Evolutionary conservation across 257 asterid species (phyloP), one percentile per base, ranked within the genome.

Genomic region (Scutellaria galericulata): DNA sequence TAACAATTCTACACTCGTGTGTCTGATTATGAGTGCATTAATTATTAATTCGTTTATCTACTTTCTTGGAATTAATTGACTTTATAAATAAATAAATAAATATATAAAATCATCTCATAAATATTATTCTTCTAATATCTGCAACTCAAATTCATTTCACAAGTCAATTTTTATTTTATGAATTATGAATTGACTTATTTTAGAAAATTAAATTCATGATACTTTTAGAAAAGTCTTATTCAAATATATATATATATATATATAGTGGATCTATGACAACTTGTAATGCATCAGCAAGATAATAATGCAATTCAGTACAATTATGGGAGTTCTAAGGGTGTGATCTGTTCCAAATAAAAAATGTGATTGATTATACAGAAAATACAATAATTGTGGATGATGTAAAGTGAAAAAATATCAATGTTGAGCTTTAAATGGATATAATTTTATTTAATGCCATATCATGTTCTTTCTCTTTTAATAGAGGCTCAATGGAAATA

Each of bases 221-320:
- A 18, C 18, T 0, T 18, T 18, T 18, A 18, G 18, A 18, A 18
- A 18, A 18, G 18, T 18, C 18, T 18, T 18, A 18, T 18, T 18
- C 18, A 18, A 18, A 18, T 18, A 18, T 18, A 0, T 18, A 18
- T 18, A 18, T 18, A 18, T 3, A 51, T 52, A 40, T 40, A 37
- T 75, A 58, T 9, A 40, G 48, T 66, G 61, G 73, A 31, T 68
- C 69, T 48, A 44, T 69, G 77, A 55, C 83, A 74, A 64, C 77
- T 79, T 58, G 70, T 45, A 69, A 64, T 63, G 73, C 56, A 73
- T 61, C 41, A 66, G 46, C 75, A 59, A 58, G 18, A 42, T 72
- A 55, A 65, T 79, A 59, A 79, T 78, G 51, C 58, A 75, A 7
- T 75, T 70, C 14, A 41, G n/a, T 75, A 45, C 72, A 66, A 75